Evolutionary conservation across 169 alveolate species (phyloP).

Genomic region (Plasmodium adleri): DNA sequence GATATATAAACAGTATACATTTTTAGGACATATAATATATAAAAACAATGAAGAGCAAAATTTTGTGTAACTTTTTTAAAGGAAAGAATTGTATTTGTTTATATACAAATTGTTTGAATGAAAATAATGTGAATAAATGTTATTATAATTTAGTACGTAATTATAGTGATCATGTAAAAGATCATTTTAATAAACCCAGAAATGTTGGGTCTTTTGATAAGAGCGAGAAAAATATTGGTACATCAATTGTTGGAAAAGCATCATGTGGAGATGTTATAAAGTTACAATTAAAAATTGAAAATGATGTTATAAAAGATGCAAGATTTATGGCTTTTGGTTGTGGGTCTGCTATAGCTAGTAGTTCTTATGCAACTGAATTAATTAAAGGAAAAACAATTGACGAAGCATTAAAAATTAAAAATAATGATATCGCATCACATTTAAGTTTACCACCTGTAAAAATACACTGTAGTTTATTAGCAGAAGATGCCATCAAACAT

Average conservation of each 20-base stretch:
- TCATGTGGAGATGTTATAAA: slow-evolving; percentile 99
- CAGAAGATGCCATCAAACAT: slow-evolving; percentile 98
- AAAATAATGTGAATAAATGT: slow-evolving; percentile 15
- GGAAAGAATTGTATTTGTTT: slow-evolving; percentile 8
- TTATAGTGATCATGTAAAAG: slow-evolving; percentile 91
- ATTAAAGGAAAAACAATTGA: slow-evolving; percentile 95
- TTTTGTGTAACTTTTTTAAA: slow-evolving; percentile 20
- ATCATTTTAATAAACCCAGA: slow-evolving; percentile 94
- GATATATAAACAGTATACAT: too few relatives aligned
- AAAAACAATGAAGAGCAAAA: slow-evolving; percentile 21
- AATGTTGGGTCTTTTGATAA: slow-evolving; percentile 92
- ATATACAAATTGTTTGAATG: slow-evolving; percentile 16
- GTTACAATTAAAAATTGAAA: slow-evolving; percentile 95
- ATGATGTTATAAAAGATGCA: slow-evolving; percentile 95
- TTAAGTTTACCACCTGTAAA: slow-evolving; percentile 98
- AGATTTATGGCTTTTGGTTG: slow-evolving; percentile 99
- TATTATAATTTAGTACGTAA: slow-evolving; percentile 41
- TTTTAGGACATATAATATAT: not conserved
- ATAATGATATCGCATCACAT: slow-evolving; percentile 94
- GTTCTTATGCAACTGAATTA: slow-evolving; percentile 98
- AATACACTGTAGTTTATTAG: slow-evolving; percentile 98
- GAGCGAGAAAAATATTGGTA: slow-evolving; percentile 89
- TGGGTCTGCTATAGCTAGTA: slow-evolving; percentile 99
- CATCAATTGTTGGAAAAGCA: slow-evolving; percentile 99
- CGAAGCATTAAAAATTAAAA: slow-evolving; percentile 95